phyloP scores from a whole-genome alignment of 2,329 filamentous ascomycete genomes.

The Colletotrichum lini region DNA sequence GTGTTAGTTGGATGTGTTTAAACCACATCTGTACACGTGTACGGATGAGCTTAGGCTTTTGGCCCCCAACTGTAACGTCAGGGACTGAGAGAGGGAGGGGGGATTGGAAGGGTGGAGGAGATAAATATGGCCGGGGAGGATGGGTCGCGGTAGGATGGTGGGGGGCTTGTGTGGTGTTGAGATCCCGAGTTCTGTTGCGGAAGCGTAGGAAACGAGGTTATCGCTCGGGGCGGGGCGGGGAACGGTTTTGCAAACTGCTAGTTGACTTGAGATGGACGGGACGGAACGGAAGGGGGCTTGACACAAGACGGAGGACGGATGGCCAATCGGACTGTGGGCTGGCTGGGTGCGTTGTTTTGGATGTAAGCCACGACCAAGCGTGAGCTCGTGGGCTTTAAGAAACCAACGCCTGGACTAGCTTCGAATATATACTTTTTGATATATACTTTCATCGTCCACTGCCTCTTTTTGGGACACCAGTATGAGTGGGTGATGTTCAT shows the following conservation, averaged over 20 bases:
- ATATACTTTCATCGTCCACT: not conserved
- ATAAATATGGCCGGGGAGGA: not conserved
- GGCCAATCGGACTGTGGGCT: not conserved
- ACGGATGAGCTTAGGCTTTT: not conserved
- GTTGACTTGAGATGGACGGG: not conserved
- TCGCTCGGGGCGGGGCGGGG: conserved; percentile 9
- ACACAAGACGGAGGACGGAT: not conserved
- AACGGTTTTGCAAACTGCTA: not conserved
- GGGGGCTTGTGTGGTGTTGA: not conserved
- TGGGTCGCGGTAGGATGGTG: not conserved
- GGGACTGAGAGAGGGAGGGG: not conserved
- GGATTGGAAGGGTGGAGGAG: not conserved
- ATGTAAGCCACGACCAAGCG: not conserved
- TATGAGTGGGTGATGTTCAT: not conserved
- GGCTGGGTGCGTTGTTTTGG: not conserved
- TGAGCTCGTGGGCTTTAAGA: not conserved
- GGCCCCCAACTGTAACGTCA: conserved; percentile 24
- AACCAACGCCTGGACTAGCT: not conserved
- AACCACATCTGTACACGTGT: not conserved
- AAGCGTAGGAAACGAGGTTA: not conserved
- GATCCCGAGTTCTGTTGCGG: conserved; percentile 13
- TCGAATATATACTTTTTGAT: not conserved
- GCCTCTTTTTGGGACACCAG: not conserved
- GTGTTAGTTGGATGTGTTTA: conserved; percentile 12
- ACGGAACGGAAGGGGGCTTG: not conserved